Base-by-base conservation (phyloP, 495 filamentous ascomycete species). In the Ramalina intermedia region DNA sequence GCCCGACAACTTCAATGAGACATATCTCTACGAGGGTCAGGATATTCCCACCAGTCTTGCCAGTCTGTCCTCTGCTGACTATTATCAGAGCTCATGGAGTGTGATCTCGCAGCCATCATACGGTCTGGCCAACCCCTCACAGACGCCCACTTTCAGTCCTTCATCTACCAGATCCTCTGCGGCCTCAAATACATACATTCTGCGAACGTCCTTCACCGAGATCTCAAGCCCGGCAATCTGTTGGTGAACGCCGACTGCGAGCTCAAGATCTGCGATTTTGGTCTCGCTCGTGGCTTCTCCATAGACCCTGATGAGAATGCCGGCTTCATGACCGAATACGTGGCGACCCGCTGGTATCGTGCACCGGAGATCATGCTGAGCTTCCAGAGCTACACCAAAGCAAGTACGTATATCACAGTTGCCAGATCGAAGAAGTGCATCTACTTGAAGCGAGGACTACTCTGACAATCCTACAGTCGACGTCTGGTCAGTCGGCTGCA, bases 341-440 rank as follows among this genome's bases (percentile, higher is more conserved):
- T 98, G 38, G 91, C 91, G 42, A 96, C 91, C 41, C 78, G 91
- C 66, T 98, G 91, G 91, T 98, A 96, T 64, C 85, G 91, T 66
- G 91, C 91, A 29, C 91, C 91, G 3, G 91, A 98, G 64, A 98
- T 98, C 61, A 98, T 96, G 91, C 72, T 98, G 63, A 96, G 88
- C 66, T 96, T 98, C 79, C 90, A 96, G 69, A 95, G 90, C 68
- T 98, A 98, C 64, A 98, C 93, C 55, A 96, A 98, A 84, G 91
- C 91, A 49, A 96, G 87, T 94, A 75, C 42, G 87, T 87, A 8
- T 14, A 36, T 41, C 39, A 12, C 14, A 18, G 2, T 2, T 42
- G 11, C n/a, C 29, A 29, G n/a, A 33, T 44, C 17, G 20, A 45
- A 49, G 0, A 43, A 20, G 2, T n/a, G 27, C 20, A 9, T 39